Evolutionary conservation across 2,329 filamentous ascomycete species (phyloP).

Genomic region (Fonsecaea nubica): DNA sequence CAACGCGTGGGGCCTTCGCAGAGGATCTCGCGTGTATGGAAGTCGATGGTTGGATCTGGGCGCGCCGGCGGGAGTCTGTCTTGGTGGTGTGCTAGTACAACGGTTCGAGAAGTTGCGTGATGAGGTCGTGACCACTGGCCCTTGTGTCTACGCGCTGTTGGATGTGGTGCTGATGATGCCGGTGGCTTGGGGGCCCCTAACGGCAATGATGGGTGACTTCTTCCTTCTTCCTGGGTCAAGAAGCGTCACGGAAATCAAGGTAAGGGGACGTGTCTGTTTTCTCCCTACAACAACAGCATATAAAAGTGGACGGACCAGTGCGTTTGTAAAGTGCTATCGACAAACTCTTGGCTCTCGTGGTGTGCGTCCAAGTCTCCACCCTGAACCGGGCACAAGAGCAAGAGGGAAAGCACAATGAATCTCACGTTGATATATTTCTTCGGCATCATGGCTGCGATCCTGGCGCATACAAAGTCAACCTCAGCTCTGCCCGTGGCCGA

Average conservation of each 20-base stretch:
- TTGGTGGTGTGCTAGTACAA: background rate
- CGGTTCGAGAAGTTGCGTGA: constrained; percentile 7
- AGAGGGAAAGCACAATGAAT: background rate
- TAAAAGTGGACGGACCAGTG: background rate
- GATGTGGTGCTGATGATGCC: background rate
- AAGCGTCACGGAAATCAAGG: background rate
- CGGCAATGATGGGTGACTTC: background rate
- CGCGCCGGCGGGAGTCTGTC: background rate
- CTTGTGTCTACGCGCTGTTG: background rate
- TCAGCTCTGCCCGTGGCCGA: constrained; percentile 5
- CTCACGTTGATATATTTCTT: background rate
- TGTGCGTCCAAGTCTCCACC: background rate
- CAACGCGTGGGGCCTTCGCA: background rate
- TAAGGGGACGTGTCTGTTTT: background rate
- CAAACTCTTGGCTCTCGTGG: background rate
- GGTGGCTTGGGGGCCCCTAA: background rate
- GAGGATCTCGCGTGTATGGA: background rate
- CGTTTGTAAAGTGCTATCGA: background rate
- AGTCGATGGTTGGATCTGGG: constrained; percentile 4
- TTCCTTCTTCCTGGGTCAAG: background rate
- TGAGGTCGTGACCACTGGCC: constrained; percentile 16
- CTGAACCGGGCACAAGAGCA: background rate
- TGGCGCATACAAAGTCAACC: background rate
- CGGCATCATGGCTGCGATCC: background rate
- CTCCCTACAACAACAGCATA: background rate